Evolutionary conservation across 257 asterid genomes (phyloP), one percentile per base, ranked within the genome.

Genomic region (Solanum lycopersicoides): DNA sequence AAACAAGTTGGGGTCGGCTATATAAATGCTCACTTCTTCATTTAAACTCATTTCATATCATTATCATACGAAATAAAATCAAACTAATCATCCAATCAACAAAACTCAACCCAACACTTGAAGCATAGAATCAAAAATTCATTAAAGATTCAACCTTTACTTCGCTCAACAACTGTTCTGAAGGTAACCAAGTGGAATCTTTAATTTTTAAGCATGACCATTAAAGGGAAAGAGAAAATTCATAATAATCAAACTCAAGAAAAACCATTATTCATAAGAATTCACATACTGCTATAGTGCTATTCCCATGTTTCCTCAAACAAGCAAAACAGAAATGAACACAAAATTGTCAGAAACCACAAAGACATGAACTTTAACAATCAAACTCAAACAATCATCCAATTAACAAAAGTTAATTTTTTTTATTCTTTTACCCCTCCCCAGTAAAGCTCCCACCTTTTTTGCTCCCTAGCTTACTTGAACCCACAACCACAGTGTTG

Each of bases 161-260:
- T 59, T 45, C 65, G 45, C 84, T 79, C 65, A 79, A 13, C 39
- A 77, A 15, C 12, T 34, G 21, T 45, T 60, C 35, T 39, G 79
- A 47, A 68, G 87, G 28, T 89, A 89, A 66, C 82, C 84, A 35
- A 91, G 76, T 86, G 53, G 77, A 42, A 30, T 77, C 79, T 68
- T 4, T 39, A 80, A 45, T 2, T 80, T 28, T 80, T 28, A 18
- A 80, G 84, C 10, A 42, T 30, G n/a, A 77, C 86, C 87, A 63
- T 2, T 30, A 59, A 41, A 50, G 83, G 65, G 44, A 45, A 84
- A 45, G 32, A 71, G 72, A 20, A 74, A 73, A 37, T 20, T 37
- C 82, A 37, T 20, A 73, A 73, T 21, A 34, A 73, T 37, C 82
- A 73, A 73, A 73, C 50, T 74, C 20, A 37, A 11, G 16, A 42